Base-by-base conservation (phyloP, 2,329 filamentous ascomycete genomes). In the Dothistroma pini region DNA sequence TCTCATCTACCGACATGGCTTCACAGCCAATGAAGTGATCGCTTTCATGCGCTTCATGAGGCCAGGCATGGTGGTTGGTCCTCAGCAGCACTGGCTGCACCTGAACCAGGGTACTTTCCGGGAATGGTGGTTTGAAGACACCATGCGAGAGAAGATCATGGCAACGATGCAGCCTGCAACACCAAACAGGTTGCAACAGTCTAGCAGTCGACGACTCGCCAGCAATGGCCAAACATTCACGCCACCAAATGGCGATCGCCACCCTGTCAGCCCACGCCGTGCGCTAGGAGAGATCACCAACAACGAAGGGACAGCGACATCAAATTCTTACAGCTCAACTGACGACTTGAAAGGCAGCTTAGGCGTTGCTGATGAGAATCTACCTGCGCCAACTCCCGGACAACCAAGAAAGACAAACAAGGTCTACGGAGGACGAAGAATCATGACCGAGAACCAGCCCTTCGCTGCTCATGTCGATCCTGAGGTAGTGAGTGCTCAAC, bases 31-130 rank as follows among this genome's bases (percentile, higher is more conserved):
- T 63, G 71, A 73, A 56, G 66, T 73, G 53, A 97, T 97, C 74
- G 90, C 93, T 2, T 99, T 93, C 77, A 97, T 99, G 93, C 88
- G 93, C 63, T 99, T 99, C 79, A 97, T 97, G 93, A 86, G 93
- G 61, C 95, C 95, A 0, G 95, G 95, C 57, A 99, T 99, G 95
- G 95, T 99, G 7, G 95, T 99, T 57, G 95, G 95, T 0, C 95
- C 95, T 44, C 95, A 99, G 75, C 95, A 99, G 78, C 95, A 99
- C 78, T 99, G 95, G 95, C 84, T 99, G 58, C 95, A 99, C 74
- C 84, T 99, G 64, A 97, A 99, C 79, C 95, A 99, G 77, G 90
- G 90, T 38, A 88, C 90, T 38, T 99, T 99, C 86, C 86, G 95
- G n/a, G 92, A 97, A 77, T 99, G 95, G 95, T 97, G 93, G 91